A percentile compares a stretch with the other conserved stretches of the same genome.
Evolutionary conservation across 1,284 basidiomycete species (phyloP).

Genomic region (Rhodotorula glutinis): DNA sequence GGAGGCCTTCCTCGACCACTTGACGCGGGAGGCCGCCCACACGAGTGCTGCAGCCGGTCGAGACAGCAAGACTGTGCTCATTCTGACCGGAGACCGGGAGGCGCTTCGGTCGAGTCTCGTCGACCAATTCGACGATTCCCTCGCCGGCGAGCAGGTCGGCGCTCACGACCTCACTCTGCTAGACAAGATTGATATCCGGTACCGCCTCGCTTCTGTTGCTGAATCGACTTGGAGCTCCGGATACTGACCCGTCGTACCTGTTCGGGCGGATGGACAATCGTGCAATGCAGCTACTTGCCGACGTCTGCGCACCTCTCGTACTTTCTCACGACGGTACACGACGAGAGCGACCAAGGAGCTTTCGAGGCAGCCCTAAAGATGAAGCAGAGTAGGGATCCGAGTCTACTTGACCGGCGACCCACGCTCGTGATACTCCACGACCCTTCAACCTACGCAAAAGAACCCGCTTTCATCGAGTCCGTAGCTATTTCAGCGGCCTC

Average conservation of each 20-base stretch:
- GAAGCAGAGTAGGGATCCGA: conserved; percentile 11
- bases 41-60: neutral
- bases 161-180: conserved; percentile 2
- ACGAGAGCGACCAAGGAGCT: neutral
- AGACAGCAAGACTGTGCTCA: conserved; percentile 8
- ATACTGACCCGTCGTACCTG: no score
- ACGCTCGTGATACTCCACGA: conserved; percentile 33
- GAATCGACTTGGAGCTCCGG: no score
- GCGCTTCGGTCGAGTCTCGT: conserved; percentile 7
- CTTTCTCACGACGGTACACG: conserved; percentile 31
- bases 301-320: conserved; percentile 29
- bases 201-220: neutral
- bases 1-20: neutral
- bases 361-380: neutral
- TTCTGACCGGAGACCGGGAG: conserved; percentile 17
- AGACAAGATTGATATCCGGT: conserved; percentile 27
- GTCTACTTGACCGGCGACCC: conserved; percentile 19
- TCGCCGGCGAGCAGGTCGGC: conserved; percentile 5
- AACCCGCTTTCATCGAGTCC: conserved; percentile 11
- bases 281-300: conserved; percentile 23
- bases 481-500: no score
- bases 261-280: no score
- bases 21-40: neutral
- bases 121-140: conserved; percentile 21
- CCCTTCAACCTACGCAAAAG: conserved; percentile 22